A percentile compares a stretch with the other conserved stretches of the same genome.
phyloP scores from a whole-genome alignment of 768 basidiomycete genomes.

The Asterophora parasitica region DNA sequence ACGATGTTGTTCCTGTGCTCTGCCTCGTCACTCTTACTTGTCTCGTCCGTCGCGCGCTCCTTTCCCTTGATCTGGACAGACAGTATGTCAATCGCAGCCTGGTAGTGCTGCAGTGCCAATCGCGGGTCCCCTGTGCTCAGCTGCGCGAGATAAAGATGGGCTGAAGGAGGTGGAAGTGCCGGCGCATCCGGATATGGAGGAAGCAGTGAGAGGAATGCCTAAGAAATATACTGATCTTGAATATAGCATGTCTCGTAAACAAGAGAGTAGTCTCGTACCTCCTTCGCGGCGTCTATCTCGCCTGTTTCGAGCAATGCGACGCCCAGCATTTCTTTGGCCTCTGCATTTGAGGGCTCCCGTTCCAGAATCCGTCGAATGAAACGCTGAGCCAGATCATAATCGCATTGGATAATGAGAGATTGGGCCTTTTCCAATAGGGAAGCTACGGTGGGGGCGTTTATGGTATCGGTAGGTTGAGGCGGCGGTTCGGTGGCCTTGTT shows the following conservation, averaged over 20 bases:
- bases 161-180: slow-evolving; percentile 65
- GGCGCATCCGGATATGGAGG: slow-evolving; percentile 61
- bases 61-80: slow-evolving; percentile 71
- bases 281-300: slow-evolving; percentile 65
- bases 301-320: slow-evolving; percentile 76
- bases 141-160: slow-evolving; percentile 88
- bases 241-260: neutral
- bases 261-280: slow-evolving; percentile 35
- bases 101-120: slow-evolving; percentile 69
- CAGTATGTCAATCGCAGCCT: slow-evolving; percentile 73
- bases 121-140: slow-evolving; percentile 73
- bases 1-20: slow-evolving; percentile 68
- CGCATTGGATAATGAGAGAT: slow-evolving; percentile 75
- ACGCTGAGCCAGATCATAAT: slow-evolving; percentile 74
- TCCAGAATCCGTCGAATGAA: slow-evolving; percentile 69
- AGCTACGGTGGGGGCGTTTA: slow-evolving; percentile 39
- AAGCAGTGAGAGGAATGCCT: slow-evolving; percentile 62
- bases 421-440: slow-evolving; percentile 75
- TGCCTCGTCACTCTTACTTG: slow-evolving; percentile 41
- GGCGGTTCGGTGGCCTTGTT: slow-evolving; percentile 29
- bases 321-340: slow-evolving; percentile 78
- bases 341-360: slow-evolving; percentile 54
- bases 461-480: slow-evolving; percentile 15
- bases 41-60: slow-evolving; percentile 42
- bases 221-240: neutral